Percentiles rank a stretch among this genome's conserved stretches.
These are phyloP conservation scores for Auricularia heimuer DNA, from an alignment of 768 basidiomycete genomes.

Conservation along the genomic window DNA sequence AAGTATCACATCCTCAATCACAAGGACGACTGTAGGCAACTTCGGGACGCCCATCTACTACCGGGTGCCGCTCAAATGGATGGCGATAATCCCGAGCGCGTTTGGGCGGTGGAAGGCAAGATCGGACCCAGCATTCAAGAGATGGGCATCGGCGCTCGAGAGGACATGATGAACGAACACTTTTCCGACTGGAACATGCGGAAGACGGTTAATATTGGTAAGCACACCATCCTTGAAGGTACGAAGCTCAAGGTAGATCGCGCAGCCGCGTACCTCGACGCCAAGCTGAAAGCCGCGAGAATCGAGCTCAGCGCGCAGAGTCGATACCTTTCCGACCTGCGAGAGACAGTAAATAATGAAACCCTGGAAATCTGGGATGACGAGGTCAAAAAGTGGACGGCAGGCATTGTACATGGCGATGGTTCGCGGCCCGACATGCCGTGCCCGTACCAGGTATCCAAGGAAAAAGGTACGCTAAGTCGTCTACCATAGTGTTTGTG, in stretches of 20 bases:
- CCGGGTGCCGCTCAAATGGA: neutral
- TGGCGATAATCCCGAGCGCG: neutral
- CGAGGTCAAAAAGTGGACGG: neutral
- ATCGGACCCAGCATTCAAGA: neutral
- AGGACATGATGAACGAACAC: neutral
- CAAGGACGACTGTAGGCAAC: neutral
- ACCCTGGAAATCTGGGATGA: neutral
- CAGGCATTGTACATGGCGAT: neutral
- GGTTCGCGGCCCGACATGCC: neutral
- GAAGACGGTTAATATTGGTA: neutral
- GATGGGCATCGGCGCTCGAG: neutral
- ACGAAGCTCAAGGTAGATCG: no score
- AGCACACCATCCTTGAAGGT: neutral
- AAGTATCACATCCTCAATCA: neutral
- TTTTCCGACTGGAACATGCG: neutral
- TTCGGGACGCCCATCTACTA: neutral
- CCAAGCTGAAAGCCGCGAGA: neutral
- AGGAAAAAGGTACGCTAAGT: neutral
- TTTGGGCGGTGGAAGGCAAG: neutral
- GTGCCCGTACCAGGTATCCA: neutral
- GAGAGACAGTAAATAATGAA: neutral
- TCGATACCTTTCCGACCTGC: neutral
- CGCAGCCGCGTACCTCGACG: neutral
- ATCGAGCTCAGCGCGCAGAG: neutral
- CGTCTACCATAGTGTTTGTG: neutral